A percentile compares a stretch with the other conserved stretches of the same genome.
Evolutionary conservation across 129 eudicot species (phyloP).

Genomic region (Calendula officinalis): DNA sequence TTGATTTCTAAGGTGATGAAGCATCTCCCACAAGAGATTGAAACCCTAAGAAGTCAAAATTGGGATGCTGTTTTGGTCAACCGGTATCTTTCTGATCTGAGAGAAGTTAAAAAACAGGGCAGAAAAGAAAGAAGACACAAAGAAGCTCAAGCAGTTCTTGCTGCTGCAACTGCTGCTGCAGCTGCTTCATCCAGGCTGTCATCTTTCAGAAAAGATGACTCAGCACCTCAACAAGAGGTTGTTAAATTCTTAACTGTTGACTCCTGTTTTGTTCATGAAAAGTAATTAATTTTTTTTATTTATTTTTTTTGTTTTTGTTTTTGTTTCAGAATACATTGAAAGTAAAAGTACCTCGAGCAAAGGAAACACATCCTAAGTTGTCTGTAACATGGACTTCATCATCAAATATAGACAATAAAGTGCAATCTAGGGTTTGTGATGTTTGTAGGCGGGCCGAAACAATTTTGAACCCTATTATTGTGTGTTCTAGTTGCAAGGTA

Average conservation of each 20-base stretch:
- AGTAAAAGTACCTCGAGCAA: constrained; percentile 19
- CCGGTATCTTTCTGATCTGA: constrained; percentile 74
- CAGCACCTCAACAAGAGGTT: constrained; percentile 40
- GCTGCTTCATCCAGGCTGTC: constrained; percentile 91
- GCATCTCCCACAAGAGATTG: constrained; percentile 67
- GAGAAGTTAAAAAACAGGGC: constrained; percentile 88
- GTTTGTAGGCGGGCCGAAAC: constrained; percentile 83
- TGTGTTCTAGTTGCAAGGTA: constrained; percentile 98
- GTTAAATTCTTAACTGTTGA: background rate
- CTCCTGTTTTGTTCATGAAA: background rate
- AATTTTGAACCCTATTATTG: constrained; percentile 61
- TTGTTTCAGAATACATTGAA: constrained; percentile 22
- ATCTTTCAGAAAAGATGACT: constrained; percentile 67
- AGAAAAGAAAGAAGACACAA: constrained; percentile 89
- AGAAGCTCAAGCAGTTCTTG: constrained; percentile 93
- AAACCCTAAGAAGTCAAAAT: constrained; percentile 52
- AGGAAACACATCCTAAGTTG: constrained; percentile 43
- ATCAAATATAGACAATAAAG: constrained; percentile 37
- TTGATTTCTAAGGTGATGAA: constrained; percentile 63
- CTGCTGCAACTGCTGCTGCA: constrained; percentile 99
- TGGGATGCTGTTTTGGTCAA: constrained; percentile 89
- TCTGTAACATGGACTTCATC: constrained; percentile 48
- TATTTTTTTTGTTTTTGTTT: no score
- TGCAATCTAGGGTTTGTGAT: constrained; percentile 69
- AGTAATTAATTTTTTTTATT: background rate